Percentiles rank a stretch among this genome's conserved stretches.
phyloP scores from a whole-genome alignment of 2,329 filamentous ascomycete genomes.

The Decorospora gaudefroyi region DNA sequence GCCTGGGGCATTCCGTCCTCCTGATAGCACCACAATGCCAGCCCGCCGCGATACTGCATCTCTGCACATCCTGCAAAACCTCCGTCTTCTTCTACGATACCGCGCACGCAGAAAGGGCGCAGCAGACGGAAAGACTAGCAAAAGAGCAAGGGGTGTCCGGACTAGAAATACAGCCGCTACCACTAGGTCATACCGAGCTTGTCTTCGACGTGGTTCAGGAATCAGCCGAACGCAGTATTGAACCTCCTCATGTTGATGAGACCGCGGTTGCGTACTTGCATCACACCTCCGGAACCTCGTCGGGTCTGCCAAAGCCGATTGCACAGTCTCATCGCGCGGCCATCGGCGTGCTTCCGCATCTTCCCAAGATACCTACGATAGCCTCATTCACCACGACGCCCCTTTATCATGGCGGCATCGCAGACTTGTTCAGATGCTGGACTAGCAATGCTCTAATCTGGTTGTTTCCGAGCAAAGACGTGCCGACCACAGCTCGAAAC shows the following conservation, averaged over 20 bases:
- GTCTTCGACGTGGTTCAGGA: slow-evolving; percentile 28
- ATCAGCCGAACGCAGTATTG: slow-evolving; percentile 8
- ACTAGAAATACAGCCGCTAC: slow-evolving; percentile 21
- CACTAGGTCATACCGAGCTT: slow-evolving; percentile 26
- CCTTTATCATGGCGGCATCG: slow-evolving; percentile 67
- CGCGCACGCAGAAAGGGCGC: slow-evolving; percentile 42
- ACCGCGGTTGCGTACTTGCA: slow-evolving; percentile 60
- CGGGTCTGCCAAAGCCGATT: slow-evolving; percentile 66
- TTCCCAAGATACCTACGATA: slow-evolving; percentile 42
- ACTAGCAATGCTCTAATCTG: slow-evolving; percentile 63
- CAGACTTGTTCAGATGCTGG: slow-evolving; percentile 66
- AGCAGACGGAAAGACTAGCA: slow-evolving; percentile 27
- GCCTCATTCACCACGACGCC: slow-evolving; percentile 69
- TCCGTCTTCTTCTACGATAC: slow-evolving; percentile 55
- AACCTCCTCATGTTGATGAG: slow-evolving; percentile 23
- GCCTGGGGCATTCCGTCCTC: slow-evolving; percentile 59
- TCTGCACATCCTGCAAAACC: slow-evolving; percentile 56
- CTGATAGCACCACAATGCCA: slow-evolving; percentile 60
- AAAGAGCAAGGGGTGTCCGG: slow-evolving; percentile 10
- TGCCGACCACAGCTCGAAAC: slow-evolving; percentile 62
- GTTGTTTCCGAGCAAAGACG: slow-evolving; percentile 62
- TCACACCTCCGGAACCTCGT: slow-evolving; percentile 69
- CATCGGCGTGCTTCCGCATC: slow-evolving; percentile 59
- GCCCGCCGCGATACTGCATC: slow-evolving; percentile 56
- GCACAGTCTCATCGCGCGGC: slow-evolving; percentile 61